Base-by-base conservation (phyloP, 2,329 filamentous ascomycete genomes). In the Penicillium freii region DNA sequence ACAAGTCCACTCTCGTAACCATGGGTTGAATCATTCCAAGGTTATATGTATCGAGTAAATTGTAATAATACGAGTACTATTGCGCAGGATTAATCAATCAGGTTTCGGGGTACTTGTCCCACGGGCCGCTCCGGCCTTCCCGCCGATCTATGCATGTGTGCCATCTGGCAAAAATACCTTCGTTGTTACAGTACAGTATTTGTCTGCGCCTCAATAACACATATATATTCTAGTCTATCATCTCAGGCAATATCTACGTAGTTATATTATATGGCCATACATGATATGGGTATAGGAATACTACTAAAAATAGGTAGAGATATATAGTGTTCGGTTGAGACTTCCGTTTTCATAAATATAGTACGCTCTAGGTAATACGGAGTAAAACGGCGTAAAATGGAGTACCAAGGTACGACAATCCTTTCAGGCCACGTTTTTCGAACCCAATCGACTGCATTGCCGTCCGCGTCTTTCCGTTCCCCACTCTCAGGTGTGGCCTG, bases 401-500 rank as follows among this genome's bases (percentile, higher is more conserved):
- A 38, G 49, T 47, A 46, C 46, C 42, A 34, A 33, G 42, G 23
- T 38, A 40, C 21, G 27, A 53, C 31, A 57, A 40, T 54, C 43
- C 45, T 54, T 50, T 57, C 43, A 54, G 54, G 58, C 54, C 55
- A 56, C 57, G 57, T 57, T 60, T 51, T 57, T 57, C 52, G 61
- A 66, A 68, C 65, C 69, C 65, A 67, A 68, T 69, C 69, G 69
- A 69, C 56, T 70, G 69, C 69, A 69, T 69, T 71, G 63, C 68
- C 67, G 69, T 70, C 68, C 69, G 69, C 67, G 60, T 69, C 66
- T 69, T 70, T 71, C 69, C 69, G 69, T 64, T 68, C 68, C 61
- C 67, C 68, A 68, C 66, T 60, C 49, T 59, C 57, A 60, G 58
- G 51, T 54, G 55, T 59, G 61, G 57, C 59, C 56, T 57, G 56